A percentile compares a stretch with the other conserved stretches of the same genome.
These are phyloP conservation scores for Monilinia fructigena DNA, from an alignment of 2,329 filamentous ascomycete genomes.

Conservation along the genomic window DNA sequence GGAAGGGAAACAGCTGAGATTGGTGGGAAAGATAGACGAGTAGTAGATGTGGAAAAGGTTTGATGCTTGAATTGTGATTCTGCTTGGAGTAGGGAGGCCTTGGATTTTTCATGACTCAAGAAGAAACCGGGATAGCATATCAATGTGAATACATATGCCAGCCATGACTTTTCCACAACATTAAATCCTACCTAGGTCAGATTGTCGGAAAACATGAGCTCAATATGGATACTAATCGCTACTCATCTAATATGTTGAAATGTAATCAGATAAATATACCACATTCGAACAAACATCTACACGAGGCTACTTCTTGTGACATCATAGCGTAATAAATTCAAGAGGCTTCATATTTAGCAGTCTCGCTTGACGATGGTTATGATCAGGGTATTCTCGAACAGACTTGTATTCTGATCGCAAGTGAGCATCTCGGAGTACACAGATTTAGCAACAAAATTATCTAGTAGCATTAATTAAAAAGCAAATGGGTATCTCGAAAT, in stretches of 20 bases:
- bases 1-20: constrained; percentile 48
- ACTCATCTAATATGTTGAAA: neutral
- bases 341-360: neutral
- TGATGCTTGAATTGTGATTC: constrained; percentile 18
- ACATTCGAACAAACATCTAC: neutral
- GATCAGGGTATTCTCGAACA: neutral
- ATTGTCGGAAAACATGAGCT: neutral
- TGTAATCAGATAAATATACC: neutral
- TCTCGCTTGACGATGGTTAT: neutral
- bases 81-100: neutral
- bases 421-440: neutral
- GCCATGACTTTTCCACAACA: neutral
- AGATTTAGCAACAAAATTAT: neutral
- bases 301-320: neutral
- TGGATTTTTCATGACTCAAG: neutral
- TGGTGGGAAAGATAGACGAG: constrained; percentile 49
- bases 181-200: no score
- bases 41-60: constrained; percentile 42
- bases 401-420: neutral
- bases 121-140: neutral
- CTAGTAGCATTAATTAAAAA: constrained; percentile 5
- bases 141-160: neutral
- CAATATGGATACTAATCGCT: neutral
- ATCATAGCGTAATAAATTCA: neutral
- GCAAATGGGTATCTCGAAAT: constrained; percentile 26